Base-by-base conservation (phyloP, 257 asterid genomes). In the Solanum lycopersicoides region DNA sequence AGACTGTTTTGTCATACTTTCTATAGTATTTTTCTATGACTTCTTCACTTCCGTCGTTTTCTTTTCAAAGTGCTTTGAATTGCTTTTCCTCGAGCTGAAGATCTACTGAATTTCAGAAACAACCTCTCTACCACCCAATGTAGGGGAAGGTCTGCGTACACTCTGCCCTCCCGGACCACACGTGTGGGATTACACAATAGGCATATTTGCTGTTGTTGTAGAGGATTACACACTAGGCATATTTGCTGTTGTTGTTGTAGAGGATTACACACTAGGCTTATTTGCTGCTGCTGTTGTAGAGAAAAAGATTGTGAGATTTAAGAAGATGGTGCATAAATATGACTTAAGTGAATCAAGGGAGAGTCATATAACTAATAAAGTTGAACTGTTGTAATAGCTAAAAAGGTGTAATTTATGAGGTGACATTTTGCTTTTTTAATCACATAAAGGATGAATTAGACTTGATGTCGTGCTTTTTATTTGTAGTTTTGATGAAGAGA, bases 401-500 rank as follows among this genome's bases (percentile, higher is more conserved):
- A 74, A 39, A 30, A 73, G 30, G 20, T 37, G 82, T 74, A 37
- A 37, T 74, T 74, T 74, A 37, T 0, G 82, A 74, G 53, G 82
- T 74, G 14, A 21, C 6, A 20, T 74, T 39, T 74, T 74, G 11
- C 5, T 74, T 39, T 20, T 74, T 74, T 74, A 0, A 3, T 47
- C 32, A n/a, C 83, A 21, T 74, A 75, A 47, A 66, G 9, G 8
- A 37, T 50, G 82, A 88, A 75, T 87, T 42, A 45, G 53, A 80
- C 28, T 32, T 44, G 66, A 23, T 76, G 12, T 39, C 16, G 25
- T 86, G 82, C 59, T 86, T 25, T 82, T 21, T 42, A 20, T 23
- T 86, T 93, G 89, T 89, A 96, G 99, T 90, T 97, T 94, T 88
- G 97, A 96, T 86, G 94, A 92, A 86, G 98, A 95, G 74, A 89